A percentile compares a stretch with the other conserved stretches of the same genome.
These are phyloP conservation scores for Peniophora sp. DNA, from an alignment of 1,284 basidiomycete genomes.

Conservation along the genomic window DNA sequence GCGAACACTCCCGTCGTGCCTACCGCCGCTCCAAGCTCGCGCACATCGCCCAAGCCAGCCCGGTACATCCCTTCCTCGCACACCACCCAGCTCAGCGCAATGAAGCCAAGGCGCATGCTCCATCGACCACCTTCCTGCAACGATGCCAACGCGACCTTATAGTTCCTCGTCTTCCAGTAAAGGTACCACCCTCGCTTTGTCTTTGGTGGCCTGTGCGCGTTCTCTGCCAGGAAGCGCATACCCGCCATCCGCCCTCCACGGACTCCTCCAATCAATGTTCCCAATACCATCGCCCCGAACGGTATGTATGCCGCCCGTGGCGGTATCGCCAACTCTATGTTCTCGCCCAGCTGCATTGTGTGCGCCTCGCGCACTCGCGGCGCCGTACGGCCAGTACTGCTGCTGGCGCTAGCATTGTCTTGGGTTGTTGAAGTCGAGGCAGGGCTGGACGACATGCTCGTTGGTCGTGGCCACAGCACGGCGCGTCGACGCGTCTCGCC, in stretches of 20 bases:
- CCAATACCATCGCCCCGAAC: slow-evolving; percentile 46
- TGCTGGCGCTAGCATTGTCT: not conserved
- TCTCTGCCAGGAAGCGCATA: slow-evolving; percentile 45
- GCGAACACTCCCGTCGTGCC: slow-evolving; percentile 56
- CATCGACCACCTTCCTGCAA: slow-evolving; percentile 58
- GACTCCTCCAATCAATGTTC: slow-evolving; percentile 59
- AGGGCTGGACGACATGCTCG: not conserved
- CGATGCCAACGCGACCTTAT: slow-evolving; percentile 69
- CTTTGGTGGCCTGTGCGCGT: slow-evolving; percentile 67
- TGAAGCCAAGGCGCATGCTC: slow-evolving; percentile 44
- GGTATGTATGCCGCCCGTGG: slow-evolving; percentile 39
- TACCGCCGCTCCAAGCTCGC: slow-evolving; percentile 56
- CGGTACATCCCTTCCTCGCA: slow-evolving; percentile 55
- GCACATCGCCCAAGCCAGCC: slow-evolving; percentile 39
- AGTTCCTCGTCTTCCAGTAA: slow-evolving; percentile 91
- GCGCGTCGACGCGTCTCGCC: too few species aligned
- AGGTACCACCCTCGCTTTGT: slow-evolving; percentile 87
- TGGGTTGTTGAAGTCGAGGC: not conserved
- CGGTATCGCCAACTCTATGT: slow-evolving; percentile 25
- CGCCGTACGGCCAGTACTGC: not conserved
- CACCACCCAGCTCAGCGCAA: slow-evolving; percentile 57
- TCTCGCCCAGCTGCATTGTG: too few species aligned
- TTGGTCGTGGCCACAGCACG: too few species aligned
- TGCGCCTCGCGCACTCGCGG: too few species aligned
- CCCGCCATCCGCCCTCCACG: slow-evolving; percentile 54